Base-by-base conservation (phyloP, 139 green algal species). In the Tetraselmis chui region DNA sequence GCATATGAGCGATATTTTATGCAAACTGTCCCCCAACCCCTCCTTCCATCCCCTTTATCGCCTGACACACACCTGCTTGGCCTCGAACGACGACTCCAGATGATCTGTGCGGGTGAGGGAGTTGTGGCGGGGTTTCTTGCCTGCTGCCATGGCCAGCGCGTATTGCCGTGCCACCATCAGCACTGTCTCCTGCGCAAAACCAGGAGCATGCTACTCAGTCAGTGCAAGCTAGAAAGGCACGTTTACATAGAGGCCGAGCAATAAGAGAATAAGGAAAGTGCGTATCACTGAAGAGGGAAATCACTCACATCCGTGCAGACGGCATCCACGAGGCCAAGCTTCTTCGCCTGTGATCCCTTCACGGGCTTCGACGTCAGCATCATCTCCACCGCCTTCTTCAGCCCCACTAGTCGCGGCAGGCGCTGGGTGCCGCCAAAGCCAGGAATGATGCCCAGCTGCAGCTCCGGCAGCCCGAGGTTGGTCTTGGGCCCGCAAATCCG, bases 381-480 rank as follows among this genome's bases (percentile, higher is more conserved):
- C 94, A 98, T 98, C 85, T 98, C 87, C 5, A 94, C 82, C 0
- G 88, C 93, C 84, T 96, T 97, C 79, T 95, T 85, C 82, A 99
- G 87, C 25, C 97, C 97, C 32, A 98, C 95, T 27, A 99, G 88
- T 31, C 97, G 91, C 1, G 97, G 97, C 86, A 99, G 88, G 59
- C 97, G 89, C 90, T 99, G 94, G 1, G 97, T 99, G 85, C 97
- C 97, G 23, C 97, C 97, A 91, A 99, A 98, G 27, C 97, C 97
- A 24, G 96, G 96, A 31, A 99, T 95, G 86, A 99, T 98, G 79
- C 96, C 96, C 26, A 99, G 91, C 81, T 95, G 88, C 83, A 99
- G 90, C 90, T 99, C 97, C 18, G 97, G 97, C 81, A 99, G 91
- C 25, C 97, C 97, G 29, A 99, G 83, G 78, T 90, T 89, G 29